Conservation (phyloP, 768 basidiomycete species). For the Leccinum truebloodii region DNA sequence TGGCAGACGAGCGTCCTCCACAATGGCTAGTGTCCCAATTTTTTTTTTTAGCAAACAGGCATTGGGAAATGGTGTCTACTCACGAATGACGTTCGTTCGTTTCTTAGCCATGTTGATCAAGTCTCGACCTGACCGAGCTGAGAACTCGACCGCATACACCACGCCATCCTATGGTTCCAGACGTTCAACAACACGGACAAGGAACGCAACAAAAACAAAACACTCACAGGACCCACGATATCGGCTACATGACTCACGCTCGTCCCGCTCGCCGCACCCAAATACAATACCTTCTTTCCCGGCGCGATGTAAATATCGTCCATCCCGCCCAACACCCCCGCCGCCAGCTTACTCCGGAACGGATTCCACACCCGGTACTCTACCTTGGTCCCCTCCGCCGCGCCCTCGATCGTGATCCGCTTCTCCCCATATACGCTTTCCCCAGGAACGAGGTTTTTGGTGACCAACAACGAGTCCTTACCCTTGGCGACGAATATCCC, state of each 20-base stretch:
- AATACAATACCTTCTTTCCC: constrained; percentile 94
- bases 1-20: constrained; percentile 96
- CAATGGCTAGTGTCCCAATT: constrained; percentile 61
- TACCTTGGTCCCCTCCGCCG: constrained; percentile 77
- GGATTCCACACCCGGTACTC: constrained; percentile 99
- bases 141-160: constrained; percentile 99
- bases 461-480: constrained; percentile 96
- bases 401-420: constrained; percentile 83
- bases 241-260: constrained; percentile 99
- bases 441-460: constrained; percentile 96
- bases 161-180: constrained; percentile 72
- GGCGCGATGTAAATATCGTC: constrained; percentile 92
- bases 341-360: constrained; percentile 95
- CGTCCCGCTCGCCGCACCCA: constrained; percentile 97
- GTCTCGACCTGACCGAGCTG: constrained; percentile 93
- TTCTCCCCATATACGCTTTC: constrained; percentile 99
- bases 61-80: constrained; percentile 30
- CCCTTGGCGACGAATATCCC: constrained; percentile 98
- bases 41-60: constrained; percentile 2
- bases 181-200: constrained; percentile 10
- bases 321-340: constrained; percentile 93
- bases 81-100: constrained; percentile 97
- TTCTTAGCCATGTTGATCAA: constrained; percentile 99
- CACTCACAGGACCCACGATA: constrained; percentile 90
- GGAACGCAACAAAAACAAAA: background rate